A percentile compares a stretch with the other conserved stretches of the same genome.
phyloP scores from a whole-genome alignment of 2,329 filamentous ascomycete species.

The Dendrostoma leiphaemia region DNA sequence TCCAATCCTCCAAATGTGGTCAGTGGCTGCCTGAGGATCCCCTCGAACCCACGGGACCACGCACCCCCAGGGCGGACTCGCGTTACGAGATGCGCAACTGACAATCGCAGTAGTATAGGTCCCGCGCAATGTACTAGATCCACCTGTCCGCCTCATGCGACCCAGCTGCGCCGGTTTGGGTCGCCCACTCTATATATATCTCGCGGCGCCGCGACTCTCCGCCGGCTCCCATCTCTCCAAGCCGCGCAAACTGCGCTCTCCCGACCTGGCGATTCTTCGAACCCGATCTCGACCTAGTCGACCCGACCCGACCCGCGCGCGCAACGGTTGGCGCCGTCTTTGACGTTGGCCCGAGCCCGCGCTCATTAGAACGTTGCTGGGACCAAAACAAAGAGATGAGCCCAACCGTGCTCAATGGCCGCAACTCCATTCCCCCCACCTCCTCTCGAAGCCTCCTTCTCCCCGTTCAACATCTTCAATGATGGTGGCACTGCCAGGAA shows the following conservation, averaged over 20 bases:
- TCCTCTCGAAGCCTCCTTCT: conserved; percentile 38
- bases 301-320: not conserved
- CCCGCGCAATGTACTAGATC: conserved; percentile 33
- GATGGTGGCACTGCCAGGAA: conserved; percentile 34
- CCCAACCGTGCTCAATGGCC: conserved; percentile 46
- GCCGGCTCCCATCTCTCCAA: not conserved
- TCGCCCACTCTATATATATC: conserved; percentile 20
- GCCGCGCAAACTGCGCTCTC: no score
- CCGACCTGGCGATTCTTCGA: conserved; percentile 21
- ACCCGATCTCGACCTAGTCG: conserved; percentile 4
- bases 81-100: conserved; percentile 5
- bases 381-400: conserved; percentile 33
- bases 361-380: conserved; percentile 20
- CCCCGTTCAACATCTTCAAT: conserved; percentile 54
- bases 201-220: conserved; percentile 9
- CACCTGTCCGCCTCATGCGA: conserved; percentile 28
- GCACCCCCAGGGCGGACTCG: not conserved
- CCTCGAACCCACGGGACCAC: not conserved
- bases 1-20: conserved; percentile 14
- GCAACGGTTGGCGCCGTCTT: conserved; percentile 1
- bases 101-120: conserved; percentile 13
- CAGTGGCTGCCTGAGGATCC: conserved; percentile 14
- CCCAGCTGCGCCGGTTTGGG: conserved; percentile 34
- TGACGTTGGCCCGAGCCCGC: conserved; percentile 18
- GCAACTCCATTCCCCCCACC: conserved; percentile 46